Conservation (phyloP, 805 yeast species). For the Wickerhamomyces rabaulensis region DNA sequence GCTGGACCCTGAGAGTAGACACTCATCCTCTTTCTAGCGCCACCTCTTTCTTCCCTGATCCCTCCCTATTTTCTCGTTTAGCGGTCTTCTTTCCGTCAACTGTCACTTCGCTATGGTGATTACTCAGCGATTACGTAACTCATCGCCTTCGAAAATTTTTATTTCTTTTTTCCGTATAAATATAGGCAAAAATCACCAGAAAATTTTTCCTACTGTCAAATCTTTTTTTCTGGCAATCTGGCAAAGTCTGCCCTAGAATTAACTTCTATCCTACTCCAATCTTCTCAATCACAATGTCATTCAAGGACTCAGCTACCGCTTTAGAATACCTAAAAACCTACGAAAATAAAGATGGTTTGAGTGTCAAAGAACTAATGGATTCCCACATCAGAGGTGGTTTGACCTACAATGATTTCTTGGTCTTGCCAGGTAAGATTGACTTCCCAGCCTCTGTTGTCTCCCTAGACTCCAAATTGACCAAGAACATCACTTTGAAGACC, state of each 20-base stretch:
- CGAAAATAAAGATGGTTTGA: constrained; percentile 76
- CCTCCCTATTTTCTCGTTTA: too few species aligned
- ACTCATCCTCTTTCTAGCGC: too few species aligned
- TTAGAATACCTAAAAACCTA: constrained; percentile 61
- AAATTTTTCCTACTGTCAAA: background rate
- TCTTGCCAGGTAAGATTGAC: constrained; percentile 90
- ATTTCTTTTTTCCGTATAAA: background rate
- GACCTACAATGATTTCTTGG: constrained; percentile 93
- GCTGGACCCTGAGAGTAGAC: too few species aligned
- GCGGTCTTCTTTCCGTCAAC: too few species aligned
- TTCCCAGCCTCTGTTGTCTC: constrained; percentile 77
- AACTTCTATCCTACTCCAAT: background rate
- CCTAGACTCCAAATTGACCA: constrained; percentile 84
- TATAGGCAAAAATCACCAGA: constrained; percentile 1
- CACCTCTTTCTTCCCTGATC: too few species aligned
- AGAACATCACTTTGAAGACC: constrained; percentile 83
- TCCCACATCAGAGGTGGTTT: constrained; percentile 89
- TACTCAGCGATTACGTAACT: background rate
- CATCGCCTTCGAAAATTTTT: background rate
- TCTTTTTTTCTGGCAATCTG: constrained; percentile 25
- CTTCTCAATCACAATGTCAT: constrained; percentile 18
- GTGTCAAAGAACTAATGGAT: constrained; percentile 81
- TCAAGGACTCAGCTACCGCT: constrained; percentile 54
- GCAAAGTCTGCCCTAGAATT: constrained; percentile 20
- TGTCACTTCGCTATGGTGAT: background rate